A percentile compares a stretch with the other conserved stretches of the same genome.
Conservation (phyloP, 345 rosid species). For the Populus simonii region DNA sequence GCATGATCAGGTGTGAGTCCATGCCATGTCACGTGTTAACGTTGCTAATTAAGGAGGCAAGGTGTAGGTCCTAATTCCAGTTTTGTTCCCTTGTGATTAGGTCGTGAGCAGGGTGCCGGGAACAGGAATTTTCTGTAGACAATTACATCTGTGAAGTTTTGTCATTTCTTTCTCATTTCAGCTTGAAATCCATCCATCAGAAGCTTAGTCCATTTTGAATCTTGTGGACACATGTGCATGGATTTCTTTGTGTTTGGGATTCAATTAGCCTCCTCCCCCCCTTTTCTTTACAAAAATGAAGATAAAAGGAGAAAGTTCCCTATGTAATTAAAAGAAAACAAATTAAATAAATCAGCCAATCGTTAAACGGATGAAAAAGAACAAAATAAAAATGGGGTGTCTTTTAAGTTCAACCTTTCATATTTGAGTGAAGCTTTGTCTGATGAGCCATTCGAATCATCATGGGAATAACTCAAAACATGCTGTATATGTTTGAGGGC, state of each 20-base stretch:
- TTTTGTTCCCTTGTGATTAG: conserved; percentile 19
- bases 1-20: conserved; percentile 15
- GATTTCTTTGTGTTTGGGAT: too few relatives aligned
- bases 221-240: too few relatives aligned
- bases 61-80: neutral
- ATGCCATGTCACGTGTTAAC: conserved; percentile 21
- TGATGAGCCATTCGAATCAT: neutral
- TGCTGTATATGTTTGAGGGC: too few relatives aligned
- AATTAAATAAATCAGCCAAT: too few relatives aligned
- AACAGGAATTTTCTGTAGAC: neutral
- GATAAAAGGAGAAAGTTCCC: too few relatives aligned
- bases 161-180: neutral
- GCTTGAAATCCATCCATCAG: too few relatives aligned
- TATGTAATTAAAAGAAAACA: too few relatives aligned
- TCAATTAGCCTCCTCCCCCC: too few relatives aligned
- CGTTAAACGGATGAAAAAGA: too few relatives aligned
- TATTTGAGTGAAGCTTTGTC: neutral
- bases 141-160: neutral
- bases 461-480: too few relatives aligned
- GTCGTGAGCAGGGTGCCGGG: neutral
- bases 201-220: neutral
- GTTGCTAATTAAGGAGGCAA: conserved; percentile 27
- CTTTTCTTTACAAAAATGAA: too few relatives aligned
- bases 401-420: neutral
- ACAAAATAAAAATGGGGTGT: too few relatives aligned